Conservation (phyloP, 2,329 filamentous ascomycete genomes). For the Nannizziopsis barbatae region DNA sequence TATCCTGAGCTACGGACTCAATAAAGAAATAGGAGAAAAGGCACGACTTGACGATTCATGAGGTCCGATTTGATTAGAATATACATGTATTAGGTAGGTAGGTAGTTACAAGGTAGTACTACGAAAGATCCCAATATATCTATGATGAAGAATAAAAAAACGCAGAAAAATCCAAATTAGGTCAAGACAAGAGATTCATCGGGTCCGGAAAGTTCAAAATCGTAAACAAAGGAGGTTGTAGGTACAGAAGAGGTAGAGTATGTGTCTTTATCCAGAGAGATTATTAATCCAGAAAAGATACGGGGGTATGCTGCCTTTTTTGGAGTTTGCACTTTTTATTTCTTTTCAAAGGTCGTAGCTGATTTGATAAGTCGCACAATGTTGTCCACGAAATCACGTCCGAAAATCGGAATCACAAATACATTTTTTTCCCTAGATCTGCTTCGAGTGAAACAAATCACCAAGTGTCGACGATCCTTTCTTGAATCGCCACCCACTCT, state of each 20-base stretch:
- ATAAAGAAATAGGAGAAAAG: too few relatives aligned
- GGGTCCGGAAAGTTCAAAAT: conserved; percentile 1
- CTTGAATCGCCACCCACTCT: conserved; percentile 37
- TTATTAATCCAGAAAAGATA: neutral
- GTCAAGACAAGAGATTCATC: neutral
- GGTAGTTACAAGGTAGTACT: neutral
- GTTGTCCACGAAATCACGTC: too few relatives aligned
- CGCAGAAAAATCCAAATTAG: neutral
- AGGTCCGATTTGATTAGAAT: conserved; percentile 1
- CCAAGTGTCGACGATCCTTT: conserved; percentile 28
- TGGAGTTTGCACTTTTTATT: neutral
- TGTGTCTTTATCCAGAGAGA: neutral
- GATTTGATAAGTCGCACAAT: neutral
- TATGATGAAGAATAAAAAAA: conserved; percentile 4
- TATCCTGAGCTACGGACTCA: too few relatives aligned
- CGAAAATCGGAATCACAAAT: too few relatives aligned
- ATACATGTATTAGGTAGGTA: conserved; percentile 8
- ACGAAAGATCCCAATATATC: conserved; percentile 8
- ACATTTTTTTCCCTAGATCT: conserved; percentile 12
- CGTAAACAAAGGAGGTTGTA: conserved; percentile 1
- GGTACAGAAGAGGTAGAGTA: conserved; percentile 1
- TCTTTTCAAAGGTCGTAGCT: neutral
- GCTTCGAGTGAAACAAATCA: conserved; percentile 30
- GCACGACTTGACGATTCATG: too few relatives aligned
- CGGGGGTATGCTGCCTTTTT: neutral